Conservation (phyloP, 2,329 filamentous ascomycete genomes). For the Neopestalotiopsis rosae region DNA sequence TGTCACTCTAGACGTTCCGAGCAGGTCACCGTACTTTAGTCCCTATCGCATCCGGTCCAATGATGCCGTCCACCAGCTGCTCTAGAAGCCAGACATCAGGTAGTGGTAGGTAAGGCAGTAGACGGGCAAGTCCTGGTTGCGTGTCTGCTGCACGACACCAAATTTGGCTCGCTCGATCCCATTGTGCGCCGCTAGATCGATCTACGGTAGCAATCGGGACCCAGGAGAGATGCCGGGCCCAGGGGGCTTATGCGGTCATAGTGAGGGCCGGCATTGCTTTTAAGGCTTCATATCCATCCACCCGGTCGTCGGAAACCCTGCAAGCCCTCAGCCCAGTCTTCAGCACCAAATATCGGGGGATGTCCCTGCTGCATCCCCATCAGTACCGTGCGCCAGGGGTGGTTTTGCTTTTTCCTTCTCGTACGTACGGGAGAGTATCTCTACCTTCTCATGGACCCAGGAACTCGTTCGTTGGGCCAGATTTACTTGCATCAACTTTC, state of each 20-base stretch:
- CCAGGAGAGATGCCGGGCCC: not conserved
- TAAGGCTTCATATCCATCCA: not conserved
- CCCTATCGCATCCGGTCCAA: slow-evolving; percentile 6
- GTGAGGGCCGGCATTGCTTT: not conserved
- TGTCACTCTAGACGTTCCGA: slow-evolving; percentile 7
- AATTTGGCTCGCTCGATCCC: not conserved
- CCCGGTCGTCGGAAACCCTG: not conserved
- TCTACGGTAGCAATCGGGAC: not conserved
- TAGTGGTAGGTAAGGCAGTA: not conserved
- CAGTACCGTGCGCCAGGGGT: not conserved
- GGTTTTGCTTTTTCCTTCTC: slow-evolving; percentile 8
- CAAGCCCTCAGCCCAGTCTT: slow-evolving; percentile 1
- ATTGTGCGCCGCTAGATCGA: not conserved
- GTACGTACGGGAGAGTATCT: not conserved
- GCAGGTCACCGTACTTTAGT: not conserved
- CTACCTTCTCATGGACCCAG: not conserved
- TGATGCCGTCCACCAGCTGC: not conserved
- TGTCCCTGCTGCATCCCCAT: not conserved
- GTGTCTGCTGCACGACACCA: slow-evolving; percentile 6
- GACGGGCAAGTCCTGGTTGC: not conserved
- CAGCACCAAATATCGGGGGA: not conserved
- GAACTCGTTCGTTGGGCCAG: not conserved
- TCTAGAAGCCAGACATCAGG: not conserved
- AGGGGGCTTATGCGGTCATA: not conserved
- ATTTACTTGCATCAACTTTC: not conserved